Conservation (phyloP, 192 early-diverging fungal species). For the Podila minutissima region DNA sequence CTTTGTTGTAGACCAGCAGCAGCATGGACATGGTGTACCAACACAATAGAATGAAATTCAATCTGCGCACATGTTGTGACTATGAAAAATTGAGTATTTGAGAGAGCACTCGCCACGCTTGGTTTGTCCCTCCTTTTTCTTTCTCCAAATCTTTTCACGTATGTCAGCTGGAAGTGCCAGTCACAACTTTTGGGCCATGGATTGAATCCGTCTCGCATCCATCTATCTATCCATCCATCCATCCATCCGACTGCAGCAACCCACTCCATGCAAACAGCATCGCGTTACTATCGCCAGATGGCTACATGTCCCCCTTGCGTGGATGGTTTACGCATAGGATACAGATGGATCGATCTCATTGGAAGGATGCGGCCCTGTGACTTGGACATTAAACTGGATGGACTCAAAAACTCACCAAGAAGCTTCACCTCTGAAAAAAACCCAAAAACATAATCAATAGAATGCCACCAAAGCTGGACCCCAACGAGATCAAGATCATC, state of each 20-base stretch:
- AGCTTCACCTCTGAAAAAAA: not conserved
- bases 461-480: conserved; percentile 94
- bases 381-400: not conserved
- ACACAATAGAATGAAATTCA: not conserved
- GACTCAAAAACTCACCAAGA: not conserved
- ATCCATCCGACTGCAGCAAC: conserved; percentile 11
- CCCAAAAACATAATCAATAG: conserved; percentile 11
- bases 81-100: not conserved
- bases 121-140: conserved; percentile 4
- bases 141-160: conserved; percentile 7
- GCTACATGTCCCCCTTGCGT: no score
- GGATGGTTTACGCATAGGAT: not conserved
- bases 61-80: not conserved
- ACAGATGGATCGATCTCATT: no score
- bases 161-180: not conserved
- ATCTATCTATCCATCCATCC: not conserved
- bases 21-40: conserved; percentile 4
- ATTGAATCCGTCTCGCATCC: not conserved
- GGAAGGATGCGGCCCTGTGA: no score
- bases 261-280: no score
- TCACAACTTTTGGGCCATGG: not conserved
- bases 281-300: no score
- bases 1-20: conserved; percentile 48
- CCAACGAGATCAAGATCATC: conserved; percentile 80
- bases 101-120: not conserved